Evolutionary conservation across 768 basidiomycete species (phyloP).

Genomic region (Zangia roseola): DNA sequence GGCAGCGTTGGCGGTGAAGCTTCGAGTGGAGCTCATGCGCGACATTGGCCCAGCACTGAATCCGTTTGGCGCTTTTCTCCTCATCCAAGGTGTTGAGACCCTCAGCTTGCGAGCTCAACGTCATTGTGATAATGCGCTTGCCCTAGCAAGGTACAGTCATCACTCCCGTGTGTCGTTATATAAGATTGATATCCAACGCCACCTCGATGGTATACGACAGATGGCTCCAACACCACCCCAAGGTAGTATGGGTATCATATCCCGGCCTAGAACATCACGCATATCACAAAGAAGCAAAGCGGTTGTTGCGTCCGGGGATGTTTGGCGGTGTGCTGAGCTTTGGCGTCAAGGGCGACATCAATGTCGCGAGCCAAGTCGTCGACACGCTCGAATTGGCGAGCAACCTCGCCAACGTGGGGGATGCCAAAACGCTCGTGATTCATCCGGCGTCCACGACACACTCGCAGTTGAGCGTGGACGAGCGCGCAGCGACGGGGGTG

Average conservation of each 20-base stretch:
- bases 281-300: slow-evolving; percentile 12
- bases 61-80: slow-evolving; percentile 72
- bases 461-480: slow-evolving; percentile 59
- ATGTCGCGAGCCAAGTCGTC: slow-evolving; percentile 31
- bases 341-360: slow-evolving; percentile 1
- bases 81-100: slow-evolving; percentile 80
- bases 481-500: slow-evolving; percentile 66
- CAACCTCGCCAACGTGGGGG: slow-evolving; percentile 42
- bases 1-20: slow-evolving; percentile 61
- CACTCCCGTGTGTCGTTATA: too few species aligned
- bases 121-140: slow-evolving; percentile 69
- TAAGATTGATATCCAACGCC: background rate
- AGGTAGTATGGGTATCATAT: slow-evolving; percentile 18
- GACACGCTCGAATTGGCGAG: slow-evolving; percentile 39
- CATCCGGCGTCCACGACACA: slow-evolving; percentile 81
- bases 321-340: slow-evolving; percentile 20
- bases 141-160: slow-evolving; percentile 49
- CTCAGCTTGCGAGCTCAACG: slow-evolving; percentile 68
- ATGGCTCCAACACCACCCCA: slow-evolving; percentile 13
- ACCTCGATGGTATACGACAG: too few species aligned
- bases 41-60: slow-evolving; percentile 66
- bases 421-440: slow-evolving; percentile 80
- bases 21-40: slow-evolving; percentile 62
- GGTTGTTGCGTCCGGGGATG: slow-evolving; percentile 2
- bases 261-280: slow-evolving; percentile 10